Evolutionary conservation across 495 filamentous ascomycete species (phyloP).

Genomic region (Aspergillus olivimuriae): DNA sequence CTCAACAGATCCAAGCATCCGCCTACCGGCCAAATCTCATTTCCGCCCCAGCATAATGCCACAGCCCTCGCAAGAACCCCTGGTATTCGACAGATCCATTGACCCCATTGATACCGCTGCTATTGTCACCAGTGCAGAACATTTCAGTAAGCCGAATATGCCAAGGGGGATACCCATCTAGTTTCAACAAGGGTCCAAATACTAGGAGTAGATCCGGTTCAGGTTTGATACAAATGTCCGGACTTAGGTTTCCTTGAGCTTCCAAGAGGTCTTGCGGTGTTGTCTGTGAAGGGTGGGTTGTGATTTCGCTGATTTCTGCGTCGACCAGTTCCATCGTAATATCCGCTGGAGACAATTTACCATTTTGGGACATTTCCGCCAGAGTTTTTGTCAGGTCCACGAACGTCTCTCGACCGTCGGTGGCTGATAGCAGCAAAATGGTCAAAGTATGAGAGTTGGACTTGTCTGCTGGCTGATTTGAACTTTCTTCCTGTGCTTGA

Average conservation of each 20-base stretch:
- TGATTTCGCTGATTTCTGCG: constrained; percentile 67
- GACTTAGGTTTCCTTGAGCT: background rate
- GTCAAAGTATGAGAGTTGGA: constrained; percentile 49
- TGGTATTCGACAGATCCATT: constrained; percentile 77
- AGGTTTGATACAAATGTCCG: constrained; percentile 19
- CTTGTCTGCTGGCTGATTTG: constrained; percentile 1
- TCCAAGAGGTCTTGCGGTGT: constrained; percentile 2
- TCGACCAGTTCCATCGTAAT: constrained; percentile 86
- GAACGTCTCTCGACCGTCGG: constrained; percentile 86
- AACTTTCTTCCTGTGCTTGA: constrained; percentile 2
- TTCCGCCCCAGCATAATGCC: constrained; percentile 78
- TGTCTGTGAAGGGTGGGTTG: constrained; percentile 28
- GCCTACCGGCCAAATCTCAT: constrained; percentile 79
- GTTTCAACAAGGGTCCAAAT: constrained; percentile 71
- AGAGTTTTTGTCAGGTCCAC: constrained; percentile 94
- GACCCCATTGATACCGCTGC: constrained; percentile 27
- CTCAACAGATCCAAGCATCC: too few relatives aligned
- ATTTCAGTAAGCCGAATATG: constrained; percentile 93
- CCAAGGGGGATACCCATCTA: constrained; percentile 95
- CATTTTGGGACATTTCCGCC: constrained; percentile 86
- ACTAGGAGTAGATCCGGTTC: constrained; percentile 89
- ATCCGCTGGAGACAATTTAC: constrained; percentile 70
- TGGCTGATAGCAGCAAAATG: constrained; percentile 79
- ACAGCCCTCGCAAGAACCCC: constrained; percentile 77
- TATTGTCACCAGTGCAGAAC: constrained; percentile 51